Percentiles rank a stretch among this genome's conserved stretches.
phyloP scores from a whole-genome alignment of 495 filamentous ascomycete species.

The Aspergillus sclerotiicarbonarius region DNA sequence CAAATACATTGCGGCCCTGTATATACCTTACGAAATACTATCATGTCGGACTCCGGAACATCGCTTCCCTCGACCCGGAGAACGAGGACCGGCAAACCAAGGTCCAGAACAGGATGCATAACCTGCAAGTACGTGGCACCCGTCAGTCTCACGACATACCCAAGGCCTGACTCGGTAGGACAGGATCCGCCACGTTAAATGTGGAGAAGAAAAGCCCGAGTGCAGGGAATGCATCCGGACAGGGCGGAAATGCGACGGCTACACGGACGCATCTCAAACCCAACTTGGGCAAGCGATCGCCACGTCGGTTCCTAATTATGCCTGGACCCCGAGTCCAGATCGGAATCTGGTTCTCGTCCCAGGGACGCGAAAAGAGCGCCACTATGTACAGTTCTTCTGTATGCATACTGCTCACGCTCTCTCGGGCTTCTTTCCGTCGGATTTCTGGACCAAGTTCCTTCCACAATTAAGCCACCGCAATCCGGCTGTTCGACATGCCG shows the following conservation, averaged over 20 bases:
- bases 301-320: neutral
- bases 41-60: too few relatives aligned
- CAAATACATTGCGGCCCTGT: too few relatives aligned
- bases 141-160: too few relatives aligned
- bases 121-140: too few relatives aligned
- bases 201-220: constrained; percentile 50
- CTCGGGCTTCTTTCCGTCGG: constrained; percentile 60
- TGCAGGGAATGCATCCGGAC: constrained; percentile 42
- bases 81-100: too few relatives aligned
- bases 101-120: too few relatives aligned
- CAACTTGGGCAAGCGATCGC: constrained; percentile 9
- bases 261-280: constrained; percentile 11
- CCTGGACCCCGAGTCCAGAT: constrained; percentile 6
- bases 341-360: constrained; percentile 17
- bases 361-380: constrained; percentile 22
- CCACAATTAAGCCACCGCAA: constrained; percentile 58
- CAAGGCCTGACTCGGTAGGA: too few relatives aligned
- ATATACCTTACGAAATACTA: too few relatives aligned
- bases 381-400: constrained; percentile 26
- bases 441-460: constrained; percentile 54
- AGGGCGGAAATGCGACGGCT: constrained; percentile 43
- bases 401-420: constrained; percentile 26
- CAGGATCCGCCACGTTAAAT: constrained; percentile 53
- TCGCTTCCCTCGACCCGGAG: too few relatives aligned
- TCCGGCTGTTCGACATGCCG: constrained; percentile 60